Conservation (phyloP, 2,329 filamentous ascomycete species). For the Apiospora marii region DNA sequence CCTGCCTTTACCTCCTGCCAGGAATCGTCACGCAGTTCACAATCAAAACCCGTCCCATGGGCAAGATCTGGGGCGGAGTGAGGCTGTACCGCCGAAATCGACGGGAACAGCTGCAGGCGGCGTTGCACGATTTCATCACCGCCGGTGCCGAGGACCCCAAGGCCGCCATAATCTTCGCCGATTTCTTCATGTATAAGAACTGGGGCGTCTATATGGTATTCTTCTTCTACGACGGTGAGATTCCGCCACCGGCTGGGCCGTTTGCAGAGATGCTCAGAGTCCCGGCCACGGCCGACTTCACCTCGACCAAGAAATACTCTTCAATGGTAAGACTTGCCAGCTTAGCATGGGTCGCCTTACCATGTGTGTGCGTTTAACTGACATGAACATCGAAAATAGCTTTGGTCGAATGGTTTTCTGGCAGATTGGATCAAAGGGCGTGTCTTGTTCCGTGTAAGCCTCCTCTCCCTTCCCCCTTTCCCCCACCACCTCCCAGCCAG, state of each 20-base stretch:
- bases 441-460: background rate
- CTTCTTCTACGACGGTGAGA: conserved; percentile 45
- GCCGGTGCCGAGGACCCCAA: conserved; percentile 37
- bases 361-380: background rate
- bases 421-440: background rate
- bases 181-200: conserved; percentile 37
- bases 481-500: conserved; percentile 5
- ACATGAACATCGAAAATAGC: background rate
- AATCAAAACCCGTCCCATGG: conserved; percentile 40
- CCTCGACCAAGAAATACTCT: conserved; percentile 28
- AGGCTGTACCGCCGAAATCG: conserved; percentile 41
- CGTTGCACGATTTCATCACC: conserved; percentile 43
- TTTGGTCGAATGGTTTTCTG: conserved; percentile 31
- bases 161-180: conserved; percentile 42
- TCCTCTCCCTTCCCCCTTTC: background rate
- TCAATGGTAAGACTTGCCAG: conserved; percentile 28
- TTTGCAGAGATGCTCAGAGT: conserved; percentile 45
- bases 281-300: conserved; percentile 33
- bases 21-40: conserved; percentile 46
- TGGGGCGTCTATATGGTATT: conserved; percentile 38
- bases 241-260: conserved; percentile 38
- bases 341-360: background rate
- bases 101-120: conserved; percentile 39
- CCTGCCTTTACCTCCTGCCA: conserved; percentile 20
- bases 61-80: conserved; percentile 47